Conservation (phyloP, 768 basidiomycete genomes). For the Termitomyces sp. region DNA sequence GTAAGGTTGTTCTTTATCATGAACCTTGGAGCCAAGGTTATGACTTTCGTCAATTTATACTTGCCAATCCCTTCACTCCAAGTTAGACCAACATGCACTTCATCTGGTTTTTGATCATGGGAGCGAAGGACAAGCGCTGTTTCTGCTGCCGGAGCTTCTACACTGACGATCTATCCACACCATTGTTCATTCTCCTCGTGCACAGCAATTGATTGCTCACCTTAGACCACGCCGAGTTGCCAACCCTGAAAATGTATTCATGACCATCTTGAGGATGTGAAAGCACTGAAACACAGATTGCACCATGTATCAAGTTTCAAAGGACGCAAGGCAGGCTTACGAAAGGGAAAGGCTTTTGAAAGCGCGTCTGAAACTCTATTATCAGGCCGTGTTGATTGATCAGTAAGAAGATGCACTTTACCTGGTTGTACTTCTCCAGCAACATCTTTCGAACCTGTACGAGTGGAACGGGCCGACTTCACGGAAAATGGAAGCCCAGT, state of each 20-base stretch:
- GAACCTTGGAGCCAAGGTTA: constrained; percentile 89
- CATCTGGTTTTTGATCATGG: constrained; percentile 53
- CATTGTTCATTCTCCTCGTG: constrained; percentile 1
- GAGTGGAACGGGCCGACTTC: constrained; percentile 55
- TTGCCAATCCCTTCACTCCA: constrained; percentile 95
- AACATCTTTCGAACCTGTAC: constrained; percentile 66
- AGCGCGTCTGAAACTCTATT: constrained; percentile 34
- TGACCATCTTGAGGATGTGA: constrained; percentile 81
- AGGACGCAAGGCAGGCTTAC: constrained; percentile 38
- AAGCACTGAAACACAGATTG: constrained; percentile 51
- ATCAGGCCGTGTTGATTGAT: not conserved
- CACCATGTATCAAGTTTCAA: not conserved
- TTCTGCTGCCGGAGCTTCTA: constrained; percentile 93
- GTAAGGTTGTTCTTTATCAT: constrained; percentile 78
- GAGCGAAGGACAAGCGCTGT: constrained; percentile 72
- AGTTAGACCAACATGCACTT: constrained; percentile 80
- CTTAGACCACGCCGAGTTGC: constrained; percentile 87
- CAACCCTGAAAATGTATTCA: constrained; percentile 77
- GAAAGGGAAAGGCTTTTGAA: constrained; percentile 63
- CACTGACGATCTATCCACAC: constrained; percentile 46
- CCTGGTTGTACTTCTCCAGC: constrained; percentile 77
- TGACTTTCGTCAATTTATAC: constrained; percentile 93
- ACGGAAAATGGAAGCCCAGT: constrained; percentile 80
- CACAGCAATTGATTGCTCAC: constrained; percentile 27
- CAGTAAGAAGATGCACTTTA: constrained; percentile 23